phyloP scores from a whole-genome alignment of 106 monocot species.

The Hemerocallis citrina region DNA sequence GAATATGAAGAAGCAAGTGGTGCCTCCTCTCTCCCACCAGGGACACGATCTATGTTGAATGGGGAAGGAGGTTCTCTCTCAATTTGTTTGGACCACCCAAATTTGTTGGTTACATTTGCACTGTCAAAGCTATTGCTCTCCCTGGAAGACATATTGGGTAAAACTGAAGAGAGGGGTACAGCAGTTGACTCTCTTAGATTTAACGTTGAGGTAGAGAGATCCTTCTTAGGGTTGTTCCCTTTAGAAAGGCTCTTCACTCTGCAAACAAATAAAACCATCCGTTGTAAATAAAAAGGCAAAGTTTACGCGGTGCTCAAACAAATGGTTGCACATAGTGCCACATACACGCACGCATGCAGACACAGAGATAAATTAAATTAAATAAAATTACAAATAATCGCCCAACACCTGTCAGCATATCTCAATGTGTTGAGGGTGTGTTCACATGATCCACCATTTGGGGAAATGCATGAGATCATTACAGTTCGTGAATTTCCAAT shows the following conservation, averaged over 20 bases:
- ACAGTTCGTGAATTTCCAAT: slow-evolving; percentile 91
- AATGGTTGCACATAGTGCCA: not conserved
- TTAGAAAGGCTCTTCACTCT: slow-evolving; percentile 96
- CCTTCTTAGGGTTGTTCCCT: slow-evolving; percentile 78
- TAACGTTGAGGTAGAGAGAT: slow-evolving; percentile 24
- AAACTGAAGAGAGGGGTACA: slow-evolving; percentile 37
- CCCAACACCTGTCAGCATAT: slow-evolving; percentile 95
- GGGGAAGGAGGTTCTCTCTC: slow-evolving; percentile 33
- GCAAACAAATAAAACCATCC: not conserved
- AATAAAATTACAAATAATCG: no score
- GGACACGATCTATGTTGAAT: slow-evolving; percentile 20
- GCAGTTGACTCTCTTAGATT: slow-evolving; percentile 58
- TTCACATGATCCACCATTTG: slow-evolving; percentile 95
- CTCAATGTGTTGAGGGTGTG: slow-evolving; percentile 91
- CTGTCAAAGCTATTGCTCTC: slow-evolving; percentile 20
- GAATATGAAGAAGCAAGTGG: slow-evolving; percentile 13
- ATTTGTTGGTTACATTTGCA: slow-evolving; percentile 31
- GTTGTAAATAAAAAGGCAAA: not conserved
- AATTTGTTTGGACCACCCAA: slow-evolving; percentile 61
- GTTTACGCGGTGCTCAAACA: not conserved
- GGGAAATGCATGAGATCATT: slow-evolving; percentile 97
- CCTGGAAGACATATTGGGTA: slow-evolving; percentile 21
- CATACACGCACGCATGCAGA: no score
- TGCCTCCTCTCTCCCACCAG: slow-evolving; percentile 29
- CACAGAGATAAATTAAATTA: no score